These are phyloP conservation scores for Ottelia alismoides DNA, from an alignment of 106 monocot genomes.

Conservation along the genomic window DNA sequence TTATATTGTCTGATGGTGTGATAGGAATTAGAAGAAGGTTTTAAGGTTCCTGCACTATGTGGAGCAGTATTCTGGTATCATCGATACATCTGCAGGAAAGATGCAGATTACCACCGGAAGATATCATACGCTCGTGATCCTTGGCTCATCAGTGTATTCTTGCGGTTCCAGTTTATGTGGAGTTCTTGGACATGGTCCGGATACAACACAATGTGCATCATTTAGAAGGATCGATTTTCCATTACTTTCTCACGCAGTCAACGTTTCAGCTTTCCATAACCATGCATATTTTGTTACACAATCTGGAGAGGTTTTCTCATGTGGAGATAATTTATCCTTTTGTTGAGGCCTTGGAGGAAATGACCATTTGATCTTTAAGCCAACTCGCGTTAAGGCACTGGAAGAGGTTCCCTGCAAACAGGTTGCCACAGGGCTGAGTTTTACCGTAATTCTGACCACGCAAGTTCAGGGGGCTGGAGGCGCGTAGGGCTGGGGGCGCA, in stretches of 20 bases:
- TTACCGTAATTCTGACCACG: conserved; percentile 60
- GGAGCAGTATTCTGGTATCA: no score
- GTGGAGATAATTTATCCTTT: conserved; percentile 96
- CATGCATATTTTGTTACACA: conserved; percentile 92
- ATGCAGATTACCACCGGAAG: conserved; percentile 89
- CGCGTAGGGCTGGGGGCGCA: no score
- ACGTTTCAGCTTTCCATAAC: conserved; percentile 85
- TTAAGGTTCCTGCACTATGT: no score
- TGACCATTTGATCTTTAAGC: conserved; percentile 63
- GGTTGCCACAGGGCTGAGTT: conserved; percentile 91
- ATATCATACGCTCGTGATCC: conserved; percentile 82
- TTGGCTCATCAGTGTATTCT: conserved; percentile 74
- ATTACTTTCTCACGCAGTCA: conserved; percentile 45
- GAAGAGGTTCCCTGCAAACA: conserved; percentile 69
- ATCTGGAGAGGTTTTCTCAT: conserved; percentile 96
- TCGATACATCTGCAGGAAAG: no score
- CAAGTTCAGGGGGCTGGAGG: conserved; percentile 53
- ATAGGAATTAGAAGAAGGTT: no score
- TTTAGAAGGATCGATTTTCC: conserved; percentile 69
- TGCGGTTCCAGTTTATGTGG: conserved; percentile 99
- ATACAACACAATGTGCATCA: conserved; percentile 70
- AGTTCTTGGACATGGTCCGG: conserved; percentile 93
- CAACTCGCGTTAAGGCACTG: conserved; percentile 55
- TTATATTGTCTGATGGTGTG: no score
- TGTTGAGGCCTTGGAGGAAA: conserved; percentile 97